Conservation (phyloP, 2,329 filamentous ascomycete genomes). For the Aspergillus arachidicola region DNA sequence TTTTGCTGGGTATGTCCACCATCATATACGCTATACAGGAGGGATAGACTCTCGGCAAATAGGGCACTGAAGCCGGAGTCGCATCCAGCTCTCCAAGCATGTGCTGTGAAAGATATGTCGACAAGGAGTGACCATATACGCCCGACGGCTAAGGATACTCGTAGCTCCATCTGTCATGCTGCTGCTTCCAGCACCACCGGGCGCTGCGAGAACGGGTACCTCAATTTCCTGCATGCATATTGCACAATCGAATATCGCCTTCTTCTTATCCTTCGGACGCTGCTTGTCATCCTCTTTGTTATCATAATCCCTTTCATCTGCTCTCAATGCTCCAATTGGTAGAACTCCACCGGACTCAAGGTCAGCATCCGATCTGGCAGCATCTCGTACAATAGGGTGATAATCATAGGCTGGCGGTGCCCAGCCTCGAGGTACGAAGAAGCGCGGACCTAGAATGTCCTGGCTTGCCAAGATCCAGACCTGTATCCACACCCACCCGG, state of each 20-base stretch:
- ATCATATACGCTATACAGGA: slow-evolving; percentile 61
- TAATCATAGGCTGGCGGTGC: slow-evolving; percentile 79
- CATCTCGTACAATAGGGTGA: slow-evolving; percentile 75
- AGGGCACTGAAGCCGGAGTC: slow-evolving; percentile 87
- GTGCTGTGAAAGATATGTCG: slow-evolving; percentile 91
- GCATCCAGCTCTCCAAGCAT: slow-evolving; percentile 96
- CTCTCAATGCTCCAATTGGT: slow-evolving; percentile 72
- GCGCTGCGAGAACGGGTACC: slow-evolving; percentile 70
- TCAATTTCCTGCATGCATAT: slow-evolving; percentile 93
- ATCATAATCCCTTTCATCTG: slow-evolving; percentile 43
- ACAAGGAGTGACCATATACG: slow-evolving; percentile 98
- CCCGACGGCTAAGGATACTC: slow-evolving; percentile 74
- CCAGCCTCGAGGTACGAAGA: slow-evolving; percentile 73
- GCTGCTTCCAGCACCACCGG: slow-evolving; percentile 53
- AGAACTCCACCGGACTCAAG: slow-evolving; percentile 73
- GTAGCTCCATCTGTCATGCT: slow-evolving; percentile 49
- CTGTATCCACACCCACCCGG: slow-evolving; percentile 85
- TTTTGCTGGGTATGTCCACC: background rate
- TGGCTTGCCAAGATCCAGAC: slow-evolving; percentile 77
- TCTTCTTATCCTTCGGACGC: slow-evolving; percentile 51
- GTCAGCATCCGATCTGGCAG: slow-evolving; percentile 63
- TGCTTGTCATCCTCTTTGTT: slow-evolving; percentile 47
- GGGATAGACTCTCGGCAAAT: slow-evolving; percentile 91
- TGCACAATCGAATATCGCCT: slow-evolving; percentile 79
- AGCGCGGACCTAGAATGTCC: slow-evolving; percentile 83